Percentiles rank a stretch among this genome's conserved stretches.
phyloP scores from a whole-genome alignment of 176 grass and related monocot species.

The Carex parvula region DNA sequence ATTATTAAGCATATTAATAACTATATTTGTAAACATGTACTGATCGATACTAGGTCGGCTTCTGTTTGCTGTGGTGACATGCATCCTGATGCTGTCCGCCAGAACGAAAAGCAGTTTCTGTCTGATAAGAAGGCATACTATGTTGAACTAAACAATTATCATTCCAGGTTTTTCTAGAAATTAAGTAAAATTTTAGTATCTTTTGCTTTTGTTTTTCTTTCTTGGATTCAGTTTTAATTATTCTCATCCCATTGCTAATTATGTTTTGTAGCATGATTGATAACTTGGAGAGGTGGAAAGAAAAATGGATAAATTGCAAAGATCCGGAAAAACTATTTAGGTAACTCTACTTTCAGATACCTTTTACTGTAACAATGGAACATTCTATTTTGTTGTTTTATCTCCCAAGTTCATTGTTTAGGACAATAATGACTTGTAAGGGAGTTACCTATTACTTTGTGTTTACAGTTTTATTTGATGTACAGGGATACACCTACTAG shows the following conservation, averaged over 20 bases:
- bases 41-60: slow-evolving; percentile 50
- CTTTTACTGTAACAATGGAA: background rate
- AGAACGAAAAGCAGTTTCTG: slow-evolving; percentile 43
- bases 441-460: background rate
- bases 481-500: slow-evolving; percentile 36
- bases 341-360: slow-evolving; percentile 27
- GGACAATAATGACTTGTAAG: slow-evolving; percentile 11
- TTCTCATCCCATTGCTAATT: slow-evolving; percentile 4
- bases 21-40: slow-evolving; percentile 11
- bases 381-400: background rate
- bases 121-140: slow-evolving; percentile 46
- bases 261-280: slow-evolving; percentile 58
- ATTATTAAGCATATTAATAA: background rate
- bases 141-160: slow-evolving; percentile 57
- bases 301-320: slow-evolving; percentile 55
- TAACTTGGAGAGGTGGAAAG: slow-evolving; percentile 62
- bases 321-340: slow-evolving; percentile 53
- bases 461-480: slow-evolving; percentile 16
- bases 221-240: slow-evolving; percentile 17
- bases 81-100: slow-evolving; percentile 61
- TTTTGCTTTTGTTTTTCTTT: slow-evolving; percentile 15
- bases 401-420: background rate
- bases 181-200: slow-evolving; percentile 10
- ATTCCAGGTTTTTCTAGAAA: slow-evolving; percentile 47
- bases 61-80: slow-evolving; percentile 62